Evolutionary conservation across 139 green algal genomes (phyloP).

Genomic region (Micractinium sp.): DNA sequence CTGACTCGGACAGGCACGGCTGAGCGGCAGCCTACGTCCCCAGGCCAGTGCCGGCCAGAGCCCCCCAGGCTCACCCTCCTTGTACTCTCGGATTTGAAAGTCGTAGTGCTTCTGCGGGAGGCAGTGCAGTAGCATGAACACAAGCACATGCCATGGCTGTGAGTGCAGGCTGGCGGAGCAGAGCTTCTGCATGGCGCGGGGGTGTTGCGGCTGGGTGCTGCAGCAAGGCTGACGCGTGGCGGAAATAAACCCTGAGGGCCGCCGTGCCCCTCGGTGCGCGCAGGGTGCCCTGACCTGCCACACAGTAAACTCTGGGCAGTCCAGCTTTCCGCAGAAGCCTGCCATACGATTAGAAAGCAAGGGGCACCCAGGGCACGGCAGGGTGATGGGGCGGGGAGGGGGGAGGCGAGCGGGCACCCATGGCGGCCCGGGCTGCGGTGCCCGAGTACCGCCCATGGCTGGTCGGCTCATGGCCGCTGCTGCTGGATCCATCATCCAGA

Average conservation of each 20-base stretch:
- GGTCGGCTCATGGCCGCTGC: neutral
- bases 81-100: constrained; percentile 21
- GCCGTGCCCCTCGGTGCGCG: too few relatives aligned
- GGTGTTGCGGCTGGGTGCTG: neutral
- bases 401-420: neutral
- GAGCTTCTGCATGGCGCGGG: too few relatives aligned
- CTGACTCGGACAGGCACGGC: neutral
- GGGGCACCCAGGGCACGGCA: neutral
- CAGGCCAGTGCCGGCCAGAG: too few relatives aligned
- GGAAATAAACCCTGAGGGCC: too few relatives aligned
- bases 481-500: neutral
- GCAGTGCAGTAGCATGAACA: neutral
- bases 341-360: neutral
- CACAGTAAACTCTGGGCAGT: constrained; percentile 5
- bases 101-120: constrained; percentile 2
- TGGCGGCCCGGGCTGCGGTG: neutral
- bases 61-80: constrained; percentile 9
- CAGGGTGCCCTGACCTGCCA: neutral
- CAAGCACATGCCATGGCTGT: neutral
- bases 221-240: too few relatives aligned
- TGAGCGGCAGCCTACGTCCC: too few relatives aligned
- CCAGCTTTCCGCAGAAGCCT: constrained; percentile 19
- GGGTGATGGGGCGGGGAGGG: neutral
- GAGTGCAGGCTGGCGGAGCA: neutral
- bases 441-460: neutral